Base-by-base conservation (phyloP, 208 protist species). In the Leishmania amazonensis region DNA sequence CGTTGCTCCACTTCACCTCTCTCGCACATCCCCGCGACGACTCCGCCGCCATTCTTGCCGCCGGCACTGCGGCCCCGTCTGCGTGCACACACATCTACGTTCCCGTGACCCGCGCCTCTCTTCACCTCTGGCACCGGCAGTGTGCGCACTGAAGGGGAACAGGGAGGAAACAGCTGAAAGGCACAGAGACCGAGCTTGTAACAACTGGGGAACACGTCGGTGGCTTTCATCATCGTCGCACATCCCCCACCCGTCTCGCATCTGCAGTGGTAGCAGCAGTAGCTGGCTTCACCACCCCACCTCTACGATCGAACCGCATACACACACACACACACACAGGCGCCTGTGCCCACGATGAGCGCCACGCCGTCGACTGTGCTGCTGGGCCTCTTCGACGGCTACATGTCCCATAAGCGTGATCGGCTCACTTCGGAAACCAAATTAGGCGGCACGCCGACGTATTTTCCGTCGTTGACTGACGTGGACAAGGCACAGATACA, bases 311-410 rank as follows among this genome's bases (percentile, higher is more conserved):
- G 62, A 42, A 3, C 62, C 28, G 31, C 31, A 21, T 13, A 68
- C 40, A 28, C 31, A 31, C 60, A 82, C 42, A 60, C 75, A 8
- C n/a, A 9, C 15, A 49, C 24, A 67, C 54, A 28, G 8, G 54
- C 5, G n/a, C 53, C 53, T 64, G 35, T 49, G n/a, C 35, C 1
- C 35, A 60, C 53, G 24, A 64, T 62, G 45, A 51, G n/a, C 13
- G 35, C 60, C 64, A 31, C 81, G 42, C 70, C 75, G 81, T 54
- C 74, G 3, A 75, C 75, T 15, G 88, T 92, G 42, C 84, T 94
- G 35, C 77, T 96, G 62, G 93, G 91, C 35, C 73, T 96, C 35
- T 96, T 92, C 84, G 93, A 95, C 79, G 93, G 91, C 35, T 96
- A 95, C 86, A 95, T 96, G 93, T 80, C 87, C 0, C 71, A 53